These are phyloP conservation scores for Tephrocybe sp. DNA, from an alignment of 768 basidiomycete genomes.

Conservation along the genomic window DNA sequence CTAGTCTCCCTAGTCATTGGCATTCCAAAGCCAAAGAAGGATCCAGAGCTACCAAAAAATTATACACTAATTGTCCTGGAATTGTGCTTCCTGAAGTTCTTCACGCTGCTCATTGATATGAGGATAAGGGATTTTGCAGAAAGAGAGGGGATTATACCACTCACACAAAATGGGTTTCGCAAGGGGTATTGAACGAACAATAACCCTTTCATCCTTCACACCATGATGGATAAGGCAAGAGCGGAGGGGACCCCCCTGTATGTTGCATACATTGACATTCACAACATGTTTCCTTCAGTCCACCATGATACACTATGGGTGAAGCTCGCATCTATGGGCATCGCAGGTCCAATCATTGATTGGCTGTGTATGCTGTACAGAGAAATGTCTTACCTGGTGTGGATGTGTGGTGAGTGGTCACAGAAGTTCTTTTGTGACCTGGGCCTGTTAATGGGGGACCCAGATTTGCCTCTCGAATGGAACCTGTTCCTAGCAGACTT, in stretches of 20 bases:
- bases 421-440: neutral
- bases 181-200: neutral
- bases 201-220: neutral
- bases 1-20: slow-evolving; percentile 2
- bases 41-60: neutral
- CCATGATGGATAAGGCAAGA: neutral
- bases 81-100: neutral
- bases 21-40: slow-evolving; percentile 1
- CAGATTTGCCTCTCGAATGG: neutral
- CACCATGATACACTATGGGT: slow-evolving; percentile 1
- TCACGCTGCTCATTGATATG: neutral
- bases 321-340: neutral
- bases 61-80: neutral
- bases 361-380: neutral
- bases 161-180: neutral
- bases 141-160: neutral
- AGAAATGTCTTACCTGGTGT: neutral
- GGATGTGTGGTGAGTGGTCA: neutral
- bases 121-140: neutral
- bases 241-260: neutral
- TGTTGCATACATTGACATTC: neutral
- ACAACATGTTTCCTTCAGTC: neutral
- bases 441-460: neutral
- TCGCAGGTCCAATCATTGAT: neutral
- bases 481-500: neutral